Conservation (phyloP, 345 rosid genomes). For the Hirschfeldia incana region DNA sequence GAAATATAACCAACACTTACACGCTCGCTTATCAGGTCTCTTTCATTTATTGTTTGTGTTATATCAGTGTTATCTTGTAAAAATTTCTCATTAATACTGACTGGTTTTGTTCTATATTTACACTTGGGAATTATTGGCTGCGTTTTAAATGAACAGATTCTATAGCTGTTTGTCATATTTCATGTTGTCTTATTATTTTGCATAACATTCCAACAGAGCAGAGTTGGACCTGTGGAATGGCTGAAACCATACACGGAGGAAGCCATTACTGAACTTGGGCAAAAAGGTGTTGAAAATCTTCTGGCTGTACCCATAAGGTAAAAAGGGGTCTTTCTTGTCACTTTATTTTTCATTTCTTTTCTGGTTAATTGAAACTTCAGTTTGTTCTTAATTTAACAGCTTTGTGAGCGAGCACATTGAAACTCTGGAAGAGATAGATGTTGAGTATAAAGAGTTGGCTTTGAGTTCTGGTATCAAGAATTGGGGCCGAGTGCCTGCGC, state of each 20-base stretch:
- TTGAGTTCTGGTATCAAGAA: slow-evolving; percentile 83
- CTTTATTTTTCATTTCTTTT: slow-evolving; percentile 11
- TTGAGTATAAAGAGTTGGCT: slow-evolving; percentile 94
- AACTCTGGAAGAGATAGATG: slow-evolving; percentile 98
- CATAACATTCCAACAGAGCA: slow-evolving; percentile 64
- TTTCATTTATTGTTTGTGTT: not conserved
- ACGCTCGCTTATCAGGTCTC: slow-evolving; percentile 97
- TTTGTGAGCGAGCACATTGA: slow-evolving; percentile 99
- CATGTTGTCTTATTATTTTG: not conserved
- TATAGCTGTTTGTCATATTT: not conserved
- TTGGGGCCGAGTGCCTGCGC: slow-evolving; percentile 97
- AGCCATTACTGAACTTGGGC: slow-evolving; percentile 84
- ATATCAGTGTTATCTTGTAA: not conserved
- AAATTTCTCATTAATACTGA: not conserved
- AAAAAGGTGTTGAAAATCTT: slow-evolving; percentile 81
- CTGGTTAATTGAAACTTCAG: slow-evolving; percentile 9
- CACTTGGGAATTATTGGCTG: not conserved
- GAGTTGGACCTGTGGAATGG: slow-evolving; percentile 99
- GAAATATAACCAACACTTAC: slow-evolving; percentile 66
- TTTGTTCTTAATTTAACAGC: slow-evolving; percentile 43
- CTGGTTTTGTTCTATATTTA: not conserved
- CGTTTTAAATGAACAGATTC: not conserved
- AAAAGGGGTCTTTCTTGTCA: not conserved
- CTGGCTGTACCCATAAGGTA: slow-evolving; percentile 96
- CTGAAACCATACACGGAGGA: slow-evolving; percentile 98